Evolutionary conservation across 2,329 filamentous ascomycete species (phyloP).

Genomic region (Cercospora sp.): DNA sequence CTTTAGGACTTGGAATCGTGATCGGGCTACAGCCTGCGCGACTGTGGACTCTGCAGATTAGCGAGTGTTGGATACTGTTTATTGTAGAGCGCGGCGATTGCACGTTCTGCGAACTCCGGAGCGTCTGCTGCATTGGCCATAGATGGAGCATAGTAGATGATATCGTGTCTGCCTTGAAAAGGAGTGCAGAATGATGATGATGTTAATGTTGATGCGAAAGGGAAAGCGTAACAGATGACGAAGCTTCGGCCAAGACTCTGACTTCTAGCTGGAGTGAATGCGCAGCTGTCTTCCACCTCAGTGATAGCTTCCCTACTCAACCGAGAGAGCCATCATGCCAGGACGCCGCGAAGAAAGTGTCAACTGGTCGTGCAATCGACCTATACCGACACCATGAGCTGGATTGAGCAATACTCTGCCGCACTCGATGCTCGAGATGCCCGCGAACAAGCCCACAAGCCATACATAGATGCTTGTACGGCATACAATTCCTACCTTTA

Average conservation of each 20-base stretch:
- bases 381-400: slow-evolving; percentile 55
- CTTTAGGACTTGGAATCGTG: not conserved
- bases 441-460: slow-evolving; percentile 63
- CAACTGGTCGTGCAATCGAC: not conserved
- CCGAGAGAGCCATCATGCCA: not conserved
- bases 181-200: no score
- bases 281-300: not conserved
- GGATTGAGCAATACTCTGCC: slow-evolving; percentile 78
- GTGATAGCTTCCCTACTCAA: not conserved
- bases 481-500: slow-evolving; percentile 30
- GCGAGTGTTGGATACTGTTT: not conserved
- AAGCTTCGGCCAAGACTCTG: not conserved
- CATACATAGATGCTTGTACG: slow-evolving; percentile 77
- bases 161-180: not conserved
- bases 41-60: not conserved
- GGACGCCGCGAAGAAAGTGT: not conserved
- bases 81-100: not conserved
- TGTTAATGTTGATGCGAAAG: not conserved
- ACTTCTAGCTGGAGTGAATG: slow-evolving; percentile 7
- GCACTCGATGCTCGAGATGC: slow-evolving; percentile 72
- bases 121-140: not conserved
- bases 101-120: not conserved
- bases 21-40: not conserved
- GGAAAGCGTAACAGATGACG: not conserved
- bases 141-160: not conserved